Conservation (phyloP, 257 asterid genomes). For the Ilex aquifolium region DNA sequence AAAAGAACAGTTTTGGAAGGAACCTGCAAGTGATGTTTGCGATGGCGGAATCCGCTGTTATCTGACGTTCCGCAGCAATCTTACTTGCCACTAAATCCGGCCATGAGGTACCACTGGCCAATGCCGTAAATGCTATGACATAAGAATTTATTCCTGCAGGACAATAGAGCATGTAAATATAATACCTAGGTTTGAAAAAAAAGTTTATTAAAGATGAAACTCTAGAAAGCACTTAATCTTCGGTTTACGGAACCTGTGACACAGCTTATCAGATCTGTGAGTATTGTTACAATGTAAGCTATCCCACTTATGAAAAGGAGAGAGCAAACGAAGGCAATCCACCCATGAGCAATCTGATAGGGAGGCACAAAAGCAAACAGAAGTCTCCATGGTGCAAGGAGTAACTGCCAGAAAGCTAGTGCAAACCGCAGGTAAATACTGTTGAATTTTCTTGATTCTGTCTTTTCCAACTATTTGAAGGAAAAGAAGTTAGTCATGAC, state of each 20-base stretch:
- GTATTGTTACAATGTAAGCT: conserved; percentile 73
- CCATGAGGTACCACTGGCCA: conserved; percentile 95
- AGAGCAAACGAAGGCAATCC: conserved; percentile 80
- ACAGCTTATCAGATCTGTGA: conserved; percentile 83
- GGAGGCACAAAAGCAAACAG: conserved; percentile 89
- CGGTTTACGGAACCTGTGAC: conserved; percentile 47
- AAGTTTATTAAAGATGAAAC: no score
- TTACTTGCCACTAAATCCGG: conserved; percentile 97
- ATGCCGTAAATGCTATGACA: conserved; percentile 79
- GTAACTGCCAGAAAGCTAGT: conserved; percentile 50
- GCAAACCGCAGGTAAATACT: conserved; percentile 30
- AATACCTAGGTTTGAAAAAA: no score
- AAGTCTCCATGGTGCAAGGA: conserved; percentile 78
- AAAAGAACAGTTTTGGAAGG: not conserved
- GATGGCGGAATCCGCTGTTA: conserved; percentile 92
- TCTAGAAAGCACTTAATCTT: no score
- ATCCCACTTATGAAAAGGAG: conserved; percentile 73
- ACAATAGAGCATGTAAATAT: not conserved
- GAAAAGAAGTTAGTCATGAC: not conserved
- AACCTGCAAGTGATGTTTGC: conserved; percentile 98
- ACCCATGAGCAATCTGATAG: conserved; percentile 86
- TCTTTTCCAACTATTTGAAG: conserved; percentile 54
- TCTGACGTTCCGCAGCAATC: conserved; percentile 93
- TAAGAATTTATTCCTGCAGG: conserved; percentile 68
- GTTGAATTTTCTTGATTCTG: conserved; percentile 43